A percentile compares a stretch with the other conserved stretches of the same genome.
phyloP scores from a whole-genome alignment of 2,329 filamentous ascomycete genomes.

The Basipetospora chlamydospora region DNA sequence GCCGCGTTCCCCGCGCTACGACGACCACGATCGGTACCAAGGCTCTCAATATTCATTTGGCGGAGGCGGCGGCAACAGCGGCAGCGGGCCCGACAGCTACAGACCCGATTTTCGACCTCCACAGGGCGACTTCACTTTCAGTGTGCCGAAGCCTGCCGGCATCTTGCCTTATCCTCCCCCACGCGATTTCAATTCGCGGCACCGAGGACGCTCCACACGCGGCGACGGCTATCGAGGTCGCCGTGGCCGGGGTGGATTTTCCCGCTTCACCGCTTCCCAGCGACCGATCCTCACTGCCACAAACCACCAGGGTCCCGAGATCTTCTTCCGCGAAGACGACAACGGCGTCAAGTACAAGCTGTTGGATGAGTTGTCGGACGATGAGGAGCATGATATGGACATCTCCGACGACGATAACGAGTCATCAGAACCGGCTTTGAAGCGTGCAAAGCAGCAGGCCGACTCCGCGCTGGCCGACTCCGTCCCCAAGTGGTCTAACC shows the following conservation, averaged over 20 bases:
- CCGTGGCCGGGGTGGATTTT: constrained; percentile 9
- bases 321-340: constrained; percentile 26
- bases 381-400: constrained; percentile 50
- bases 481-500: constrained; percentile 81
- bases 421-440: constrained; percentile 23
- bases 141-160: constrained; percentile 34
- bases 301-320: constrained; percentile 25
- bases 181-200: constrained; percentile 8
- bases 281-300: constrained; percentile 33
- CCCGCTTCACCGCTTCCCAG: constrained; percentile 28
- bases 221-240: constrained; percentile 6
- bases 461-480: constrained; percentile 22
- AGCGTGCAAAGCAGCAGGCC: constrained; percentile 23
- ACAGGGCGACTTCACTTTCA: constrained; percentile 41
- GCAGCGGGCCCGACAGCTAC: too few species aligned
- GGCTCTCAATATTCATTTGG: not conserved
- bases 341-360: constrained; percentile 37
- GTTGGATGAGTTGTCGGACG: constrained; percentile 45
- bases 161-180: constrained; percentile 20
- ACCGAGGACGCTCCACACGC: constrained; percentile 8
- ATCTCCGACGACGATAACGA: constrained; percentile 35
- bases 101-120: constrained; percentile 14
- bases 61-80: constrained; percentile 1
- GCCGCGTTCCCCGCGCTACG: not conserved
- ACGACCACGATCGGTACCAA: not conserved